Evolutionary conservation across 2,329 filamentous ascomycete species (phyloP).

Genomic region (Ceratocystis ficicola): DNA sequence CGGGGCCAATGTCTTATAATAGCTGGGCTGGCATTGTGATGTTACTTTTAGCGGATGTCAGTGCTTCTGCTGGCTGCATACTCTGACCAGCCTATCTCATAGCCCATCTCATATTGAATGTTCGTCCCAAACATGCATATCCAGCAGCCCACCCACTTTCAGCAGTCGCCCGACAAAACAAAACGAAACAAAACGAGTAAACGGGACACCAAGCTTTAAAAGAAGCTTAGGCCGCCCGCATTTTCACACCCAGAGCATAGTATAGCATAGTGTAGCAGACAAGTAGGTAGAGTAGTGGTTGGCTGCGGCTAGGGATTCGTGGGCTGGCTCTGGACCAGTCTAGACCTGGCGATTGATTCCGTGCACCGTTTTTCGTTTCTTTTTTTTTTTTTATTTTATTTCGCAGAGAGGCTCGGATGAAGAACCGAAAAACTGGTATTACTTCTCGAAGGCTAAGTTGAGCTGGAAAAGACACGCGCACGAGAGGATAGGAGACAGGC

Average conservation of each 20-base stretch:
- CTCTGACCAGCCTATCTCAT: neutral
- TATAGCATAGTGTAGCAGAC: neutral
- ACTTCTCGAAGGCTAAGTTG: constrained; percentile 7
- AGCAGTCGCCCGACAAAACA: neutral
- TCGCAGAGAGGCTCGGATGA: neutral
- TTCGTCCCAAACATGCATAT: neutral
- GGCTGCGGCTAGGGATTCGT: constrained; percentile 9
- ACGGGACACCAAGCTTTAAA: neutral
- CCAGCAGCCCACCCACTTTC: neutral
- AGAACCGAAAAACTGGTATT: constrained; percentile 8
- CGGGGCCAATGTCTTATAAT: neutral
- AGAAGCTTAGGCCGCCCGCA: constrained; percentile 1
- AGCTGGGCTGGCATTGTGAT: neutral
- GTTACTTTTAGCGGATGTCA: neutral
- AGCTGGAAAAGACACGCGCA: neutral
- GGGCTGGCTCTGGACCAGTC: constrained; percentile 15
- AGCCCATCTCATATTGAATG: neutral
- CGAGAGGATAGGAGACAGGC: neutral
- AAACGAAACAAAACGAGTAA: constrained; percentile 1
- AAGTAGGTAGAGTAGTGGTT: too few relatives aligned
- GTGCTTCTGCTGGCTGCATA: neutral
- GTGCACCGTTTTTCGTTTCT: constrained; percentile 3
- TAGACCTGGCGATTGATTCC: constrained; percentile 20
- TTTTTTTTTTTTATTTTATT: neutral
- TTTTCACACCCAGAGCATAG: neutral